phyloP scores from a whole-genome alignment of 139 green algal species.

The Gonium pectorale region DNA sequence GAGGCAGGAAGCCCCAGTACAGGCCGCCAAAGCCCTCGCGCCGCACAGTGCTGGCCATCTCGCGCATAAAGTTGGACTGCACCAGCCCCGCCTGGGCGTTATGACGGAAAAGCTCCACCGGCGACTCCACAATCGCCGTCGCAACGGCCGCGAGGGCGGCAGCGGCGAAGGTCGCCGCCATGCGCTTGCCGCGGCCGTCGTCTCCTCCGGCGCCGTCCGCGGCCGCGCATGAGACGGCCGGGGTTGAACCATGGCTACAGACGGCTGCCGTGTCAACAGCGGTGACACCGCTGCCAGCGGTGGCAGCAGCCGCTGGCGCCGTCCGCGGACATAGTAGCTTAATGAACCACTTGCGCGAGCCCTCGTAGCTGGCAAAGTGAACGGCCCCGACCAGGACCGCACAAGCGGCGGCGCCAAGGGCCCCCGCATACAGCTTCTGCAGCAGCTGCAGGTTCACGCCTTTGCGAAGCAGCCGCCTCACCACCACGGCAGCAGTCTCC shows the following conservation, averaged over 20 bases:
- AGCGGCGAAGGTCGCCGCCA: slow-evolving; percentile 54
- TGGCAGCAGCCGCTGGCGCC: no score
- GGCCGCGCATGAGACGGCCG: no score
- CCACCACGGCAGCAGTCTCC: slow-evolving; percentile 41
- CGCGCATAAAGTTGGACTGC: slow-evolving; percentile 58
- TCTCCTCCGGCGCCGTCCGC: background rate
- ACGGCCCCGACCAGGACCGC: slow-evolving; percentile 69
- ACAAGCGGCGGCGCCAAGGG: slow-evolving; percentile 53
- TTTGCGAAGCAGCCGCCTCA: slow-evolving; percentile 54
- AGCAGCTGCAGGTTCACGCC: slow-evolving; percentile 28
- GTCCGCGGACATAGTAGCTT: background rate
- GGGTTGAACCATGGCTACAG: no score
- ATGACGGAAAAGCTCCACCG: slow-evolving; percentile 78
- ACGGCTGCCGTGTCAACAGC: no score
- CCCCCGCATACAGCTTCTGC: slow-evolving; percentile 32
- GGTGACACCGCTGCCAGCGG: no score
- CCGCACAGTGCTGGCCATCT: slow-evolving; percentile 62
- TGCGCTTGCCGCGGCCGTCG: background rate
- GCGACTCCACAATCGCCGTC: slow-evolving; percentile 70
- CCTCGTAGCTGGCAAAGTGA: slow-evolving; percentile 64
- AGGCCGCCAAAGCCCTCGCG: slow-evolving; percentile 52
- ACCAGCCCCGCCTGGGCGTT: slow-evolving; percentile 62
- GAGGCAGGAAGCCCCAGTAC: slow-evolving; percentile 74
- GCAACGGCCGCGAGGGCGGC: slow-evolving; percentile 51
- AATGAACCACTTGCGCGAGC: slow-evolving; percentile 8